Conservation (phyloP, 1,139 yeast genomes). For the Pichia sp. region DNA sequence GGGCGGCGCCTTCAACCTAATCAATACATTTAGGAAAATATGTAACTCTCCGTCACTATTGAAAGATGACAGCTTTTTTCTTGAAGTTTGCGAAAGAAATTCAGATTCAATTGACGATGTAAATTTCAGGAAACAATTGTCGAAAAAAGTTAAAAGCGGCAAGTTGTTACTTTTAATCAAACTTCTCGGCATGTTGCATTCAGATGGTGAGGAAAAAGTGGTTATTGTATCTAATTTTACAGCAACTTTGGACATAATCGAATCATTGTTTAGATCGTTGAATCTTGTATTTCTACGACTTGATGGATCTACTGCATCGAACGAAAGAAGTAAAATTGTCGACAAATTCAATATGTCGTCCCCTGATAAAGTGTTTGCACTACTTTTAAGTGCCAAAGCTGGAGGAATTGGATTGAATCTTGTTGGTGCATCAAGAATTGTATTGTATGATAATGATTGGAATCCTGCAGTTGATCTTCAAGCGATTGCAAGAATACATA, state of each 20-base stretch:
- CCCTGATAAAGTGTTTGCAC: constrained; percentile 49
- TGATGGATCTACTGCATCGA: constrained; percentile 80
- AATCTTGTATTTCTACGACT: constrained; percentile 56
- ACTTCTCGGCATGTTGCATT: constrained; percentile 45
- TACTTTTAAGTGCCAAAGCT: constrained; percentile 80
- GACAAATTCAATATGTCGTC: constrained; percentile 58
- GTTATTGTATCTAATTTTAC: constrained; percentile 89
- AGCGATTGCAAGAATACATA: constrained; percentile 92
- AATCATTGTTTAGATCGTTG: constrained; percentile 48
- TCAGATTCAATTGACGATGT: constrained; percentile 21
- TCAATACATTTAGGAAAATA: constrained; percentile 71
- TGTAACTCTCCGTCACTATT: constrained; percentile 78
- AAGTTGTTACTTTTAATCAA: constrained; percentile 54
- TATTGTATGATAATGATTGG: constrained; percentile 48
- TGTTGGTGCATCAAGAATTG: constrained; percentile 82
- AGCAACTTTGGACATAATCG: constrained; percentile 76
- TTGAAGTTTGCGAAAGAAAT: constrained; percentile 32
- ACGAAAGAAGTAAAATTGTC: constrained; percentile 61
- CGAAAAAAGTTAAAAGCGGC: constrained; percentile 43
- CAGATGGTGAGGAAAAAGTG: constrained; percentile 54
- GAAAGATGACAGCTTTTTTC: constrained; percentile 35
- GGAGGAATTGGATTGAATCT: constrained; percentile 94
- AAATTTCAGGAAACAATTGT: constrained; percentile 27
- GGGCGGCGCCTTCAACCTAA: constrained; percentile 52
- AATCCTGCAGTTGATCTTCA: constrained; percentile 91